Base-by-base conservation (phyloP, 345 rosid genomes). In the Abelmoschus esculentus region DNA sequence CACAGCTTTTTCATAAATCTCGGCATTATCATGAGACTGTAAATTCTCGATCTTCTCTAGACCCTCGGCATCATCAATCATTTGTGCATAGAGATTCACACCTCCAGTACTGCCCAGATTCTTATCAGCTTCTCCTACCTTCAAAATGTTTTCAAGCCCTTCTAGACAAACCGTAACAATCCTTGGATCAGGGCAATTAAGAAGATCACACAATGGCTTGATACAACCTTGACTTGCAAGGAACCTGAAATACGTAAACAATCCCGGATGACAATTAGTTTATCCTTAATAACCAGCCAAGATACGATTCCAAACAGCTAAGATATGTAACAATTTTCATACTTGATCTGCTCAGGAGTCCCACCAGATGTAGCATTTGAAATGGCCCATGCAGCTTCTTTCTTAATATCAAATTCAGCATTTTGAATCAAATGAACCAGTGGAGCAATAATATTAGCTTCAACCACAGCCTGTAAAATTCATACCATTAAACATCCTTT, bases 321-420 rank as follows among this genome's bases (percentile, higher is more conserved):
- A n/a, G 22, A 59, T 14, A 19, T 11, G 26, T 28, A 60, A 28
- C 3, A 60, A 2, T 2, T 29, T 60, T 66, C 82, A 31, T 83
- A 92, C 96, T 87, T 86, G 84, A 90, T 87, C 72, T 92, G 98
- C 13, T 92, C 96, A 78, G 80, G 95, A 66, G 83, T 72, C 52
- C 98, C 96, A 50, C 96, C 92, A 61, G 96, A 92, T 12, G 96
- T 88, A 62, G 92, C 90, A 76, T 92, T 92, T 40, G 98, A 92
- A 53, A 91, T 82, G 44, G 93, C 96, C 97, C 97, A 88, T 6
- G 91, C 86, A 73, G 95, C 92, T 78, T 92, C 98, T 73, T 90
- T 90, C 85, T 92, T 92, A 53, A 88, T 87, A 78, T 92, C 95
- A 75, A 92, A 90, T 76, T 92, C 96, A 36, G 87, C 92, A 81